phyloP scores from a whole-genome alignment of 306 rosid genomes.

The Sechiopsis laciniata region DNA sequence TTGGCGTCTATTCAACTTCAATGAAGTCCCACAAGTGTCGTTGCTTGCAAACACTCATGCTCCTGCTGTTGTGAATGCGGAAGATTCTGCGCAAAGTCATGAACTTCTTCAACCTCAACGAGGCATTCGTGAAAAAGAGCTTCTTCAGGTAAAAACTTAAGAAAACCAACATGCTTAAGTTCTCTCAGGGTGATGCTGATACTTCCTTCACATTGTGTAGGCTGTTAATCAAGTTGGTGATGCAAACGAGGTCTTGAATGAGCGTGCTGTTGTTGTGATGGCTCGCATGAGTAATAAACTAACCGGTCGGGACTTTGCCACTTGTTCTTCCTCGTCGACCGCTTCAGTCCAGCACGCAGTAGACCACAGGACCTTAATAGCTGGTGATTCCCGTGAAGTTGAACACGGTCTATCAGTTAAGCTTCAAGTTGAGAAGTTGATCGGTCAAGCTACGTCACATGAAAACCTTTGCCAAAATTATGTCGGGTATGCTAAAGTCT shows the following conservation, averaged over 20 bases:
- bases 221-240: slow-evolving; percentile 98
- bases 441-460: slow-evolving; percentile 63
- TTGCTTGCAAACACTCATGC: slow-evolving; percentile 54
- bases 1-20: slow-evolving; percentile 98
- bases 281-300: slow-evolving; percentile 93
- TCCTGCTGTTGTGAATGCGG: slow-evolving; percentile 64
- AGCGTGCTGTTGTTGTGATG: slow-evolving; percentile 97
- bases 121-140: slow-evolving; percentile 92
- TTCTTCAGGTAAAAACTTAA: slow-evolving; percentile 64
- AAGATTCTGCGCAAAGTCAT: slow-evolving; percentile 59
- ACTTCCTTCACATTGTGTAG: slow-evolving; percentile 33
- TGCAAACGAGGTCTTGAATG: slow-evolving; percentile 94
- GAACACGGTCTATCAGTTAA: slow-evolving; percentile 85
- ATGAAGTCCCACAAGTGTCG: slow-evolving; percentile 94
- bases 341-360: slow-evolving; percentile 51
- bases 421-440: slow-evolving; percentile 85
- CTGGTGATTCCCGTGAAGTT: slow-evolving; percentile 78
- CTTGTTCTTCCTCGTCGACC: slow-evolving; percentile 49
- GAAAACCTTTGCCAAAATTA: slow-evolving; percentile 96
- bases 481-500: slow-evolving; percentile 62
- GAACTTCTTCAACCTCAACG: slow-evolving; percentile 91
- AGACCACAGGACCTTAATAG: slow-evolving; percentile 58
- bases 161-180: slow-evolving; percentile 1
- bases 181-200: slow-evolving; percentile 5
- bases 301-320: slow-evolving; percentile 90